Conservation (phyloP, 2,329 filamentous ascomycete species). For the Curvularia lunata region DNA sequence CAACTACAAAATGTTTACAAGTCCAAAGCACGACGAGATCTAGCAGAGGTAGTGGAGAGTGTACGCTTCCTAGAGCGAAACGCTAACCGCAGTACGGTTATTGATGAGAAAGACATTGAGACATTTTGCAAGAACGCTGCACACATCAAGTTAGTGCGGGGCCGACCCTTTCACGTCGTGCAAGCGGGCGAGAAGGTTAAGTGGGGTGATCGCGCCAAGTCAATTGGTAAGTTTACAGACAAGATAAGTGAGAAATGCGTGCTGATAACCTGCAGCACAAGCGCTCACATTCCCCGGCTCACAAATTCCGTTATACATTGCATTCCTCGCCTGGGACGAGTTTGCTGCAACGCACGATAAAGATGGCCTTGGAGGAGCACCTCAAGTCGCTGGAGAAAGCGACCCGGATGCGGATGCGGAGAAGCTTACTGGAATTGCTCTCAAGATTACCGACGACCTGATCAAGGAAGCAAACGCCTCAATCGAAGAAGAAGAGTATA, state of each 20-base stretch:
- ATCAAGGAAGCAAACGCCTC: slow-evolving; percentile 51
- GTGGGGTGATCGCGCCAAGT: slow-evolving; percentile 58
- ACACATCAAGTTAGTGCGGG: slow-evolving; percentile 86
- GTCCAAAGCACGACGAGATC: slow-evolving; percentile 78
- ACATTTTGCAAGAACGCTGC: slow-evolving; percentile 94
- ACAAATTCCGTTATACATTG: slow-evolving; percentile 57
- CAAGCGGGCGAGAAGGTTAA: slow-evolving; percentile 52
- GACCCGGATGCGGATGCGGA: slow-evolving; percentile 44
- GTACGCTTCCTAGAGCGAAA: slow-evolving; percentile 64
- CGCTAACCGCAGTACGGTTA: slow-evolving; percentile 55
- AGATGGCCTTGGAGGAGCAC: slow-evolving; percentile 42
- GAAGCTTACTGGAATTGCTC: slow-evolving; percentile 53
- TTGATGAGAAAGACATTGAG: slow-evolving; percentile 79
- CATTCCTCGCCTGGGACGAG: slow-evolving; percentile 59
- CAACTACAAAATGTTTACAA: slow-evolving; percentile 93
- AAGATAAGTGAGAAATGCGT: neutral
- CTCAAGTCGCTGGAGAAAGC: slow-evolving; percentile 47
- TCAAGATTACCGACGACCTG: slow-evolving; percentile 51
- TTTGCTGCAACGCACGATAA: slow-evolving; percentile 52
- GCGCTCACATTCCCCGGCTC: slow-evolving; percentile 53
- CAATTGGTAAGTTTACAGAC: slow-evolving; percentile 56
- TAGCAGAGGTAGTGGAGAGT: slow-evolving; percentile 72
- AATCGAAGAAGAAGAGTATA: slow-evolving; percentile 53
- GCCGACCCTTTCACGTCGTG: slow-evolving; percentile 60
- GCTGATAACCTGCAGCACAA: slow-evolving; percentile 37